phyloP scores from a whole-genome alignment of 257 asterid genomes.

The Solanum lignicaule region DNA sequence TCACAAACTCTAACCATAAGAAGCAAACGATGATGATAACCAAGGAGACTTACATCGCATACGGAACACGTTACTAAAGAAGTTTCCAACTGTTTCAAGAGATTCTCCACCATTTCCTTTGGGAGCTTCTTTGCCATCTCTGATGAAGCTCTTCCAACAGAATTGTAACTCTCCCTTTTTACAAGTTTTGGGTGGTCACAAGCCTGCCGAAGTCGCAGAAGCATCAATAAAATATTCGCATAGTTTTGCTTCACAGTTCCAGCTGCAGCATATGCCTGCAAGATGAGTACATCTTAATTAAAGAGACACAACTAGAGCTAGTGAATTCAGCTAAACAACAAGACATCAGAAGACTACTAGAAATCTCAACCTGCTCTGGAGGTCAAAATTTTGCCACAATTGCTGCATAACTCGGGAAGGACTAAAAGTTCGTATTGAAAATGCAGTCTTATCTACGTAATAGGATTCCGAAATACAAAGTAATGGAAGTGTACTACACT shows the following conservation, averaged over 20 bases:
- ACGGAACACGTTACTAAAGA: conserved; percentile 63
- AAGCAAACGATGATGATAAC: not conserved
- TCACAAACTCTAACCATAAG: not conserved
- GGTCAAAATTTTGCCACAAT: not conserved
- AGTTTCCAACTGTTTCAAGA: conserved; percentile 55
- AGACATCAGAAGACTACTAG: not conserved
- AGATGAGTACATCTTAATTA: not conserved
- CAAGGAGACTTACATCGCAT: conserved; percentile 52
- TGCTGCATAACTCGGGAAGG: not conserved
- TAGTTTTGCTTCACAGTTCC: conserved; percentile 94
- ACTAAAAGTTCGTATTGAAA: not conserved
- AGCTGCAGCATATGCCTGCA: conserved; percentile 98
- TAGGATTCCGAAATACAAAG: not conserved
- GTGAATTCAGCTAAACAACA: not conserved
- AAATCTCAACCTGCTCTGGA: conserved; percentile 1
- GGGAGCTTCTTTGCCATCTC: conserved; percentile 66
- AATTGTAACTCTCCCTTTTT: conserved; percentile 58
- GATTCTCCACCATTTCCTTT: conserved; percentile 35
- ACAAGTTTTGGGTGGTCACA: conserved; percentile 98
- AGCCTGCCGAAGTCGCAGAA: conserved; percentile 97
- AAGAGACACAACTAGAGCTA: not conserved
- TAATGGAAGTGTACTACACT: not conserved
- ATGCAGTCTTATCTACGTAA: not conserved
- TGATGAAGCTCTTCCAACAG: conserved; percentile 51
- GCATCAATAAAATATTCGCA: conserved; percentile 89